Percentiles rank a stretch among this genome's conserved stretches.
These are phyloP conservation scores for Flaveria robusta DNA, from an alignment of 129 eudicot species.

Conservation along the genomic window DNA sequence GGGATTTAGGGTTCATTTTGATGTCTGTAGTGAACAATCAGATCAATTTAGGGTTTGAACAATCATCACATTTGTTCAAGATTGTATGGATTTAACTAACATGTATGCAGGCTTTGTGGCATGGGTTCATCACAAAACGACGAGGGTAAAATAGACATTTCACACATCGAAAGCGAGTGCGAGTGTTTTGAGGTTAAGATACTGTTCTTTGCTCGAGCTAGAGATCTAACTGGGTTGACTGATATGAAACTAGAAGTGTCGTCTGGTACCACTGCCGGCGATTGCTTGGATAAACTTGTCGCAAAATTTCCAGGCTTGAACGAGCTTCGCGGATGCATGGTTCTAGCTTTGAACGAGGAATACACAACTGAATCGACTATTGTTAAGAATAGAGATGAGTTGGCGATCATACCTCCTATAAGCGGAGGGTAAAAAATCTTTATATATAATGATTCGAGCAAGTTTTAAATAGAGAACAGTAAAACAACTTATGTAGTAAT, in stretches of 20 bases:
- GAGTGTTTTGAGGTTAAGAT: slow-evolving; percentile 56
- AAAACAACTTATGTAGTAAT: no score
- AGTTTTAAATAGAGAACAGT: no score
- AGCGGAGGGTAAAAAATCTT: slow-evolving; percentile 66
- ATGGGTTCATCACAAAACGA: slow-evolving; percentile 32
- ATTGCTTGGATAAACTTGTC: slow-evolving; percentile 69
- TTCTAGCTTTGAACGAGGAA: slow-evolving; percentile 89
- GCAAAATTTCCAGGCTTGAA: slow-evolving; percentile 62
- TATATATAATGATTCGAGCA: not conserved
- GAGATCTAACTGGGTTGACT: slow-evolving; percentile 77
- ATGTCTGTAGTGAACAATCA: not conserved
- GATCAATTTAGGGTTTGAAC: not conserved
- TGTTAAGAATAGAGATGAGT: slow-evolving; percentile 80
- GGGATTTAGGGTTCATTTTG: not conserved
- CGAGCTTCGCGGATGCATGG: slow-evolving; percentile 85
- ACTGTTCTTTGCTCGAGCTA: slow-evolving; percentile 88
- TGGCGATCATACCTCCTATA: slow-evolving; percentile 97
- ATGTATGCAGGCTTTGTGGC: slow-evolving; percentile 8
- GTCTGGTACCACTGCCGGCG: slow-evolving; percentile 71
- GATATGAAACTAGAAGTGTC: slow-evolving; percentile 67
- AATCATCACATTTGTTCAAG: not conserved
- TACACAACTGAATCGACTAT: slow-evolving; percentile 61
- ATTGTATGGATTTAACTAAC: not conserved
- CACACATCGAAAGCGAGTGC: slow-evolving; percentile 21
- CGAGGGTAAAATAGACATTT: slow-evolving; percentile 14